These are phyloP conservation scores for Emmonsiellopsis sp. DNA, from an alignment of 2,329 filamentous ascomycete species.

Conservation along the genomic window DNA sequence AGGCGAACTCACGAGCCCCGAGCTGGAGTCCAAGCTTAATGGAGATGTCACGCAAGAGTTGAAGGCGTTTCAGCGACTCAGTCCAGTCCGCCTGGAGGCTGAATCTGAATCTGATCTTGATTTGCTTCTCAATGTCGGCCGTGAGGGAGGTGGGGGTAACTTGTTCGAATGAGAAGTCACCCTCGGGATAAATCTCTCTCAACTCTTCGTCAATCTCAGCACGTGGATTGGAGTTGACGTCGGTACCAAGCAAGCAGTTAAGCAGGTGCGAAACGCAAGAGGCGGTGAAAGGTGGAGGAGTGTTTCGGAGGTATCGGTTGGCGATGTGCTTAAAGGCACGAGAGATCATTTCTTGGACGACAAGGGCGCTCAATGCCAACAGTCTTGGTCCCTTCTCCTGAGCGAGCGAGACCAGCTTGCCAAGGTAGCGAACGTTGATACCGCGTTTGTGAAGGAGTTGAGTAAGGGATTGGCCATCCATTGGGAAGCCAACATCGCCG, in stretches of 20 bases:
- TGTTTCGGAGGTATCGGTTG: slow-evolving; percentile 65
- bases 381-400: slow-evolving; percentile 61
- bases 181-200: slow-evolving; percentile 68
- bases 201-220: slow-evolving; percentile 69
- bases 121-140: slow-evolving; percentile 61
- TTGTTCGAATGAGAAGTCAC: slow-evolving; percentile 70
- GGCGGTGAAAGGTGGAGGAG: slow-evolving; percentile 72
- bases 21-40: slow-evolving; percentile 87
- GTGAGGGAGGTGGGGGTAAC: slow-evolving; percentile 66
- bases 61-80: slow-evolving; percentile 59
- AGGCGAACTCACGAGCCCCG: slow-evolving; percentile 66
- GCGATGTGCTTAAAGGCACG: slow-evolving; percentile 91
- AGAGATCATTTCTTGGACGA: slow-evolving; percentile 87
- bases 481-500: slow-evolving; percentile 91
- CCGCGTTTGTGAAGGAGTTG: slow-evolving; percentile 89
- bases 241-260: slow-evolving; percentile 80
- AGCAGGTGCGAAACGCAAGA: slow-evolving; percentile 76
- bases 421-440: slow-evolving; percentile 95
- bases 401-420: slow-evolving; percentile 65
- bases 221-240: slow-evolving; percentile 66
- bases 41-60: slow-evolving; percentile 80
- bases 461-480: slow-evolving; percentile 91
- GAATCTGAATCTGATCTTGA: slow-evolving; percentile 67
- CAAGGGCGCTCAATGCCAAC: slow-evolving; percentile 65
- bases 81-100: slow-evolving; percentile 61